A percentile compares a stretch with the other conserved stretches of the same genome.
phyloP scores from a whole-genome alignment of 139 green algal species.

The Chlamydomonas sp. region DNA sequence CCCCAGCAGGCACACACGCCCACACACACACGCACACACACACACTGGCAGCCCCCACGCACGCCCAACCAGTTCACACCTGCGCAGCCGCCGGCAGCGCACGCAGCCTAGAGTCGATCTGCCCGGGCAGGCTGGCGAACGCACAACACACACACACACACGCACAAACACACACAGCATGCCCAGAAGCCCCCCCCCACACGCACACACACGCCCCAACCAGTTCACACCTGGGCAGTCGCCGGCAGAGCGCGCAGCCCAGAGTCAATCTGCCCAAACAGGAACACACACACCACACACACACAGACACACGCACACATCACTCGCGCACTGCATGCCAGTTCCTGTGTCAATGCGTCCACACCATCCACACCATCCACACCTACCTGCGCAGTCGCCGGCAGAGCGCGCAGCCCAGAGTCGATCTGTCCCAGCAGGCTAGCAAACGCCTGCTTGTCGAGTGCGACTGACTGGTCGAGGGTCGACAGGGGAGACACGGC shows the following conservation, averaged over 20 bases:
- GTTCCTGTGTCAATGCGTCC: too few relatives aligned
- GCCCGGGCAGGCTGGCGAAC: constrained; percentile 35
- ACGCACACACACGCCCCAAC: background rate
- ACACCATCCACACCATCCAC: background rate
- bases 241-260: constrained; percentile 66
- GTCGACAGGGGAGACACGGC: too few relatives aligned
- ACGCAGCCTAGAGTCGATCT: constrained; percentile 47
- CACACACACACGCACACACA: background rate
- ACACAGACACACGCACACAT: background rate
- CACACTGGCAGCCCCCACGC: background rate
- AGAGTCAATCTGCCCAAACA: constrained; percentile 30
- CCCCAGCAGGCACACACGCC: background rate
- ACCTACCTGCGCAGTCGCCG: constrained; percentile 68
- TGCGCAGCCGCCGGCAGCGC: constrained; percentile 76
- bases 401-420: constrained; percentile 60
- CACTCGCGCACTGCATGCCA: background rate
- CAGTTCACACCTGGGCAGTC: constrained; percentile 56
- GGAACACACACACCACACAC: background rate
- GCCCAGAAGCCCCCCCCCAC: background rate
- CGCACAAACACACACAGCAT: background rate
- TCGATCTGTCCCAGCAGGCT: constrained; percentile 64
- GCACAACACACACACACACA: constrained; percentile 14
- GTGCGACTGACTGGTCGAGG: too few relatives aligned
- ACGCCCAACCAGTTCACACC: constrained; percentile 17
- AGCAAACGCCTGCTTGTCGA: constrained; percentile 59